Evolutionary conservation across 179 eudicot genomes (phyloP).

Genomic region (Vitellaria paradoxa): DNA sequence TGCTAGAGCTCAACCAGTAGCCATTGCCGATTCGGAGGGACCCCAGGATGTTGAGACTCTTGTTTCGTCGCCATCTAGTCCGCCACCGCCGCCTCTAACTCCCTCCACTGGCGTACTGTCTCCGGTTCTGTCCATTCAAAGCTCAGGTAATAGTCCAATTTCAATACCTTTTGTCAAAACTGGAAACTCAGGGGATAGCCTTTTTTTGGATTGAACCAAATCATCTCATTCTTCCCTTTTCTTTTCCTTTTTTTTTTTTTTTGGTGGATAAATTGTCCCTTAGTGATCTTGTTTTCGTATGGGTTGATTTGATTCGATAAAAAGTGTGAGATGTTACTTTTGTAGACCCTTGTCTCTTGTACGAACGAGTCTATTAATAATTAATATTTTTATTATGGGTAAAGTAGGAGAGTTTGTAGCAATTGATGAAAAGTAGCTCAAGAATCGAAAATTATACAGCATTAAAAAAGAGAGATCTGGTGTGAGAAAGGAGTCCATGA

Average conservation of each 20-base stretch:
- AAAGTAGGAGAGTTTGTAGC: neutral
- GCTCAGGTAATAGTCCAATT: constrained; percentile 37
- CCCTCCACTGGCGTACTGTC: constrained; percentile 43
- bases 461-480: constrained; percentile 10
- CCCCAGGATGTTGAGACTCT: constrained; percentile 16
- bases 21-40: neutral
- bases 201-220: neutral
- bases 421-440: constrained; percentile 12
- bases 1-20: constrained; percentile 18
- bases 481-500: constrained; percentile 35
- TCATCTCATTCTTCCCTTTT: neutral
- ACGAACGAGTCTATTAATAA: neutral
- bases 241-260: too few relatives aligned
- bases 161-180: neutral
- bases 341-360: neutral
- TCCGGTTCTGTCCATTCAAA: constrained; percentile 49
- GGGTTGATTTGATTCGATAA: neutral
- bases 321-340: neutral
- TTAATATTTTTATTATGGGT: neutral
- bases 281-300: constrained; percentile 4
- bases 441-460: constrained; percentile 6
- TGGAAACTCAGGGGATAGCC: neutral
- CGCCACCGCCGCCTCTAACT: constrained; percentile 31
- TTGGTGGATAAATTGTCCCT: constrained; percentile 16
- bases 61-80: constrained; percentile 22